Base-by-base conservation (phyloP, 345 rosid species). In the Lepidium sativum region DNA sequence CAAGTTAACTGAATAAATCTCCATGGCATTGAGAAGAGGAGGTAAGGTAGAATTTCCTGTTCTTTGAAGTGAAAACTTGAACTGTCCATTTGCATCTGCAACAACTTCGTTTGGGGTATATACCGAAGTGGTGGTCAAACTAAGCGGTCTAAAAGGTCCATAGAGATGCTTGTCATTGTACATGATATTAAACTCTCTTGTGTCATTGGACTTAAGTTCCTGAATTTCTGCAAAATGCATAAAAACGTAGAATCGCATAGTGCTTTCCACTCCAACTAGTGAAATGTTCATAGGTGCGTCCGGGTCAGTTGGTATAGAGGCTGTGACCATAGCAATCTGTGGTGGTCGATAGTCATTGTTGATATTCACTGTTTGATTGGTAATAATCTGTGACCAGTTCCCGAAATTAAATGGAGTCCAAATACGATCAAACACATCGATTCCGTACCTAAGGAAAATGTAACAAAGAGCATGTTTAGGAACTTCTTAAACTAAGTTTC, bases 201-300 rank as follows among this genome's bases (percentile, higher is more conserved):
- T 44, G 34, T 81, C 74, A 14, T 69, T 79, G 9, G 60, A 12
- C 9, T 6, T 9, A 0, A 47, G 51, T 40, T 57, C 3, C 53
- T 27, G 16, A 8, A 81, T 48, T 57, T 79, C 82, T 9, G 75
- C 65, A 1, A 81, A 79, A 45, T 81, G 74, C 60, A 80, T 16
- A 43, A 34, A 65, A 13, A 50, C 15, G 33, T 63, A 80, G 13
- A 67, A 27, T 6, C 29, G 29, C 29, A 13, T 21, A 8, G 14
- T 6, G 6, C 4, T 14, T 5, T 67, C 2, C 4, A 9, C 12
- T 1, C 8, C 10, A 6, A 1, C 3, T 8, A 44, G 17, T 11
- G 1, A 1, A 15, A 76, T 21, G n/a, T 5, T 12, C 11, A 73
- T 4, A 4, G 52, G 35, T 6, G 17, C 38, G 7, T 78, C 50